These are phyloP conservation scores for Paragyromitra xinjiangensis DNA, from an alignment of 495 filamentous ascomycete genomes.

Conservation along the genomic window DNA sequence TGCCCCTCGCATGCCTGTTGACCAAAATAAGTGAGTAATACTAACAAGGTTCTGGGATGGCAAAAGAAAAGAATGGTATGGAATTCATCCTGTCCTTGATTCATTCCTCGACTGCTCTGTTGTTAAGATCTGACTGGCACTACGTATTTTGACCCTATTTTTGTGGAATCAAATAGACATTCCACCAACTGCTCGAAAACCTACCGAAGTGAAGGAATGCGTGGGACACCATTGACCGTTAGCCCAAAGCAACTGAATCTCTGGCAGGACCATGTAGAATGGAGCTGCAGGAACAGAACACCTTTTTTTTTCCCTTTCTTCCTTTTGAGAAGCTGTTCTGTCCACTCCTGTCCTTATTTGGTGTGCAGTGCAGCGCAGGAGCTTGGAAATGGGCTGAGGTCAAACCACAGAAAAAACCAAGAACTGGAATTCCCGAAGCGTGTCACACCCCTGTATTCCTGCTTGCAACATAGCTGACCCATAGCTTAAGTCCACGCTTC, in stretches of 20 bases:
- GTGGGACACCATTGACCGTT: background rate
- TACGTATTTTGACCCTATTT: background rate
- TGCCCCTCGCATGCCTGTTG: background rate
- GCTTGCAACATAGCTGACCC: no score
- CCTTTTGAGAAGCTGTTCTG: background rate
- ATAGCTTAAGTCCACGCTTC: no score
- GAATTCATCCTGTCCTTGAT: background rate
- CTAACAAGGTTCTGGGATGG: background rate
- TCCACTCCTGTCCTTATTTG: background rate
- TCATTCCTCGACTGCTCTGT: background rate
- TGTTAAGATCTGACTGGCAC: background rate
- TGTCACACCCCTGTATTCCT: no score
- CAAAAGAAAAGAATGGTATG: constrained; percentile 3
- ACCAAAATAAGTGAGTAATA: background rate
- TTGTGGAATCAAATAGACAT: background rate
- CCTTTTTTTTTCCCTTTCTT: background rate
- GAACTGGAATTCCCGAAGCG: background rate
- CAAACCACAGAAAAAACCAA: background rate
- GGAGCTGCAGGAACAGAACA: background rate
- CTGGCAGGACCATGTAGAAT: background rate
- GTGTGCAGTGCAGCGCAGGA: background rate
- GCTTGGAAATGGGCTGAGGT: background rate
- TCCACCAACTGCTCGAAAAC: background rate
- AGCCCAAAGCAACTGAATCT: background rate
- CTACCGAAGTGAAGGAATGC: background rate